These are phyloP conservation scores for Zasmidium angulare DNA, from an alignment of 2,329 filamentous ascomycete genomes.

Conservation along the genomic window DNA sequence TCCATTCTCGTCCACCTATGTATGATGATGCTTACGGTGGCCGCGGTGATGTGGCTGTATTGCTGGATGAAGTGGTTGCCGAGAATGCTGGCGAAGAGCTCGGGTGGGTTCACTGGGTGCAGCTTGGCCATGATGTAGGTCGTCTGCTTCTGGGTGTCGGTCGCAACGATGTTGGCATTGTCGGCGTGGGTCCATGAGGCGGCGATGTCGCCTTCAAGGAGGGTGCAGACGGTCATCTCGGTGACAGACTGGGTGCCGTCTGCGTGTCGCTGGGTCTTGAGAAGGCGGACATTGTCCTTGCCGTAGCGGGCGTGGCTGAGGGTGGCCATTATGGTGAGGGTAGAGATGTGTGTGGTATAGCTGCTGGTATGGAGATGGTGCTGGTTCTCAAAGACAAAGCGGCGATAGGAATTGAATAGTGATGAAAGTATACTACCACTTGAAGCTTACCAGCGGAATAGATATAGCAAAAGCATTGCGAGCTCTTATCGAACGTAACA, in stretches of 20 bases:
- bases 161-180: conserved; percentile 93
- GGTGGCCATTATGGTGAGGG: conserved; percentile 45
- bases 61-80: conserved; percentile 84
- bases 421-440: background rate
- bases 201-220: conserved; percentile 91
- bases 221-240: conserved; percentile 91
- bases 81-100: conserved; percentile 83
- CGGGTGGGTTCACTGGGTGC: conserved; percentile 85
- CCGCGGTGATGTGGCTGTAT: conserved; percentile 83
- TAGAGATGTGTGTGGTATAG: conserved; percentile 3
- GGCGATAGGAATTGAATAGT: background rate
- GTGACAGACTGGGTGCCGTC: conserved; percentile 80
- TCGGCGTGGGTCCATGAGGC: conserved; percentile 86
- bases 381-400: background rate
- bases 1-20: conserved; percentile 91
- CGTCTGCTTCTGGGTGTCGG: conserved; percentile 96
- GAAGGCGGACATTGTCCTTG: conserved; percentile 98
- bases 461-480: background rate
- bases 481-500: background rate
- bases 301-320: conserved; percentile 69
- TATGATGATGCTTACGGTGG: conserved; percentile 77
- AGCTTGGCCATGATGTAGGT: conserved; percentile 89
- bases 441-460: conserved; percentile 1
- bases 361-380: conserved; percentile 1
- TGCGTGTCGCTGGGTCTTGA: conserved; percentile 84